Evolutionary conservation across 768 basidiomycete genomes (phyloP), one percentile per base, ranked within the genome.

Genomic region (Astraeus odoratus): DNA sequence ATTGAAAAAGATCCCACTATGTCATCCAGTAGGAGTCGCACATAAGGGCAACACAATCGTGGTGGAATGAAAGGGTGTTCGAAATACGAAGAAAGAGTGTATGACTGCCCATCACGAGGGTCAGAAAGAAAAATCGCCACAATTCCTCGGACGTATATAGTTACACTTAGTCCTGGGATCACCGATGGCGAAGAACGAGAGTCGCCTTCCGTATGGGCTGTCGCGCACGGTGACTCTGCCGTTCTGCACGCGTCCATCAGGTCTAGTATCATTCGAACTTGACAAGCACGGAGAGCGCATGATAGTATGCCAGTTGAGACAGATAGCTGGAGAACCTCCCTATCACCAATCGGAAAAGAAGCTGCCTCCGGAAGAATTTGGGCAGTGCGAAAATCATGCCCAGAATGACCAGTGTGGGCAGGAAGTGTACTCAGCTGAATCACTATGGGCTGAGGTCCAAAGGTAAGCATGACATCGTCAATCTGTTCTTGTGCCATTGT

Each of bases 401-500:
- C 47, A 26, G 52, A 48, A 41, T 51, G 29, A 44, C 49, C 53
- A 13, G 42, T 8, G 42, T 47, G 40, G 50, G 49, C 33, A 66
- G 60, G 49, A 35, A 77, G 75, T 0, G 77, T 82, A 26, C 62
- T 65, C 16, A 90, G 59, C 35, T 69, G 68, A 37, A 88, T 49
- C 3, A 74, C 58, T 39, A 90, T 69, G 16, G 87, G 78, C 24
- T 81, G 76, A 12, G 71, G 58, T 15, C 82, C 80, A 42, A 88
- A 72, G 5, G 81, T 83, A 12, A 87, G 44, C 8, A 91, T 51
- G 7, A 64, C 62, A 39, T 80, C 74, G 25, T 74, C 75, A 46
- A 47, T 50, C 34, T 44, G 1, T 15, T 51, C 50, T 35, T 43
- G 49, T 20, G 24, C 35, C 18, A 24, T 25, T 10, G 18, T 7